Evolutionary conservation across 2,329 filamentous ascomycete species (phyloP), one percentile per base, ranked within the genome.

Genomic region (Conoideocrella luteorostrata): DNA sequence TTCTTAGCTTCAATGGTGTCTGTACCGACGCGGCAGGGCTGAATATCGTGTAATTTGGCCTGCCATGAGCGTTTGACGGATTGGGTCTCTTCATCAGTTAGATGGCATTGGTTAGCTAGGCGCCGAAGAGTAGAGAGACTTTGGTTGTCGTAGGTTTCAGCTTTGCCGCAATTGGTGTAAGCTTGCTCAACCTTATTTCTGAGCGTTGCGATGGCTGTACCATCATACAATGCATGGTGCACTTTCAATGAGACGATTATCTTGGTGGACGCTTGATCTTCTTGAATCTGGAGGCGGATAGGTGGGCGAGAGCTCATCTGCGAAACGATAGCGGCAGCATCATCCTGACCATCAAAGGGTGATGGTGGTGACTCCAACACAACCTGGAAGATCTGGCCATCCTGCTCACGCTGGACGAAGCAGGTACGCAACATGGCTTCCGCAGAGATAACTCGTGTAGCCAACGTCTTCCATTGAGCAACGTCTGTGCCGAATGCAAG

Each of bases 211-310:
- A 56, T 49, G 20, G 52, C 50, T 1, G 44, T 40, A 9, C 51
- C 54, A 26, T 56, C 54, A 23, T 47, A 56, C 12, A 56, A 40
- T 4, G 52, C 52, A 24, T 56, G 54, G 26, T 56, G 53, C 5
- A 55, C 46, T 30, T 43, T 47, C 28, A 56, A 26, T 4, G 51
- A 48, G 2, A 52, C 51, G 15, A 50, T 15, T 5, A 30, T 33
- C 36, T 47, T 26, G 29, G 21, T 36, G 21, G 45, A 17, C 2
- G 1, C 4, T 6, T 41, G 7, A 3, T 13, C 17, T 3, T 22
- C 17, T 32, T 13, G 21, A 9, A 50, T 11, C 12, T 40, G 28
- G 3, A 50, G 13, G 13, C 43, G 39, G 17, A 50, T 40, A n/a
- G 48, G 48, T 9, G 48, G 46, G 7, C 34, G 32, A 12, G 23